Evolutionary conservation across 1,284 basidiomycete species (phyloP).

Genomic region (Heliocybe sulcata): DNA sequence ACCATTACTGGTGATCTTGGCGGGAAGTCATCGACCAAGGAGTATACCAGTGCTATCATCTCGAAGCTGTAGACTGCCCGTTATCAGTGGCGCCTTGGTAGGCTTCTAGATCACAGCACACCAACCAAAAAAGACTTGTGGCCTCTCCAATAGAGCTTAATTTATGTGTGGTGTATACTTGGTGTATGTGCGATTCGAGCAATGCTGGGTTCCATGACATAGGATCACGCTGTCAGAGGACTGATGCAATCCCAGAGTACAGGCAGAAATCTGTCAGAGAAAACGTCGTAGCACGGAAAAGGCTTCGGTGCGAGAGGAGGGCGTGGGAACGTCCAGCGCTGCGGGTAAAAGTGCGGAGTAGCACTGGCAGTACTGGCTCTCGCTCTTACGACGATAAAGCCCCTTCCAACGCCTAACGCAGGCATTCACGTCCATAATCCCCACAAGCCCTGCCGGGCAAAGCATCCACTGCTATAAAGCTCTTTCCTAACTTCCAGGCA

Average conservation of each 20-base stretch:
- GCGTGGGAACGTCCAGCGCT: neutral
- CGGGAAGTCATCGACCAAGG: constrained; percentile 80
- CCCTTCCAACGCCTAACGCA: constrained; percentile 43
- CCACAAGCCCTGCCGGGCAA: constrained; percentile 86
- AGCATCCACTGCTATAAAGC: constrained; percentile 45
- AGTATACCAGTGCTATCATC: constrained; percentile 89
- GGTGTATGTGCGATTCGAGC: neutral
- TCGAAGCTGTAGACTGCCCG: constrained; percentile 41
- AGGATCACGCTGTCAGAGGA: neutral
- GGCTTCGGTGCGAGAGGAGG: neutral
- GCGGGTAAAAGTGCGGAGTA: constrained; percentile 1
- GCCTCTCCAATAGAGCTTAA: neutral
- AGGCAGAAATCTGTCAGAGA: neutral
- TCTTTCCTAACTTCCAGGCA: constrained; percentile 45
- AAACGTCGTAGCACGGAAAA: neutral
- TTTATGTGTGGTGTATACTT: neutral
- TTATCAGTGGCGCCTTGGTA: neutral
- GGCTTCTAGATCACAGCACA: neutral
- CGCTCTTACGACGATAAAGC: constrained; percentile 36
- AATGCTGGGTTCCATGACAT: neutral
- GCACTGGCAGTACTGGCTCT: constrained; percentile 9
- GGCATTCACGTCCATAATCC: constrained; percentile 52
- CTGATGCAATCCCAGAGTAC: neutral
- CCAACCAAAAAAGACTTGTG: neutral
- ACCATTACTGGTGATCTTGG: constrained; percentile 90